Base-by-base conservation (phyloP, 495 filamentous ascomycete genomes). In the Podospora didyma region DNA sequence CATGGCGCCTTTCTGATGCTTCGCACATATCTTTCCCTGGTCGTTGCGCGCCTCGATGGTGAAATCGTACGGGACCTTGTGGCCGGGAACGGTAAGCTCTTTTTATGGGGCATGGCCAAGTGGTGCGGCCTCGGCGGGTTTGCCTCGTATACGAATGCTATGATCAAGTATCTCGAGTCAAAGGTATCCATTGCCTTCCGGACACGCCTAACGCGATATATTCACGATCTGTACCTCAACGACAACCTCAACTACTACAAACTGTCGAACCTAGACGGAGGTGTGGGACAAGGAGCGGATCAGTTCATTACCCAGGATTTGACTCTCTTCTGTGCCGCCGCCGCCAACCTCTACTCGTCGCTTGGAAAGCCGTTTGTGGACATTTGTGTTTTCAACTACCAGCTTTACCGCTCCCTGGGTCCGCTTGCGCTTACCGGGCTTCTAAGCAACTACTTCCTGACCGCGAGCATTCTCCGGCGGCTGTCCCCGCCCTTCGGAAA, bases 121-220 rank as follows among this genome's bases (percentile, higher is more conserved):
- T 83, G 79, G 79, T 81, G 78, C 58, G 80, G 80, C 1, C 69
- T 80, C 37, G 83, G 85, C 44, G 81, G 79, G 41, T 82, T 96
- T 61, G 89, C 89, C 17, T 92, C 89, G 1, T 96, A 96, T 67
- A 95, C 90, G 37, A 97, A 97, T 69, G 89, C 91, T 37, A 93
- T 91, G 86, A 97, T 99, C 73, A 97, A 97, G 72, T 99, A 92
- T 73, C 82, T 99, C 52, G 93, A 99, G 68, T 89, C 89, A 48
- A 99, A 99, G 77, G 89, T 97, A 47, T 95, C 92, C 14, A 99
- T 99, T 55, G 90, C 95, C 45, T 99, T 99, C 80, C 89, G 95
- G 35, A 99, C 95, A 7, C 86, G 95, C 2, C 75, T 99, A 23
- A 99, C 95, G 17, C 79, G 95, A 58, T 99, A 99, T 68, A 96